Evolutionary conservation across 805 yeast species (phyloP).

Genomic region (Scheffersomyces ergatensis): DNA sequence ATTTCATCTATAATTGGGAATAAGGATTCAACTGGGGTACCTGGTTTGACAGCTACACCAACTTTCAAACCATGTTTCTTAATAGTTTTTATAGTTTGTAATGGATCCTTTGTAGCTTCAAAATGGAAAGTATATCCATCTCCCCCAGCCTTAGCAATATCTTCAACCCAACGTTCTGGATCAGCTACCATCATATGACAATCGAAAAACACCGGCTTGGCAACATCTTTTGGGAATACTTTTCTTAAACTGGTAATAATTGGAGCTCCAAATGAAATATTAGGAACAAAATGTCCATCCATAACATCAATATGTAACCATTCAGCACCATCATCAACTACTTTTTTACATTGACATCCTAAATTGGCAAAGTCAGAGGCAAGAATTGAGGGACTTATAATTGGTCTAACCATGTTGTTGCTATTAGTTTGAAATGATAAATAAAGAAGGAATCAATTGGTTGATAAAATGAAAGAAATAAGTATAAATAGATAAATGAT

Average conservation of each 20-base stretch:
- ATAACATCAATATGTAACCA: slow-evolving; percentile 98
- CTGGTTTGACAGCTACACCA: slow-evolving; percentile 93
- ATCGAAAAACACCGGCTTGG: slow-evolving; percentile 64
- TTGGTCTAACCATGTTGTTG: slow-evolving; percentile 56
- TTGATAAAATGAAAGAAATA: no score
- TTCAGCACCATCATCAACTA: slow-evolving; percentile 80
- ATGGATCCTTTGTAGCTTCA: slow-evolving; percentile 84
- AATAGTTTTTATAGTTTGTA: slow-evolving; percentile 70
- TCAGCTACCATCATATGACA: slow-evolving; percentile 97
- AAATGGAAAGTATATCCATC: slow-evolving; percentile 95
- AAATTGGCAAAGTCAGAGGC: slow-evolving; percentile 90
- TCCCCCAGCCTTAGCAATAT: slow-evolving; percentile 90
- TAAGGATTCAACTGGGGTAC: slow-evolving; percentile 81
- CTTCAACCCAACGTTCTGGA: slow-evolving; percentile 93
- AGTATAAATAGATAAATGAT: no score
- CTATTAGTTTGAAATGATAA: no score
- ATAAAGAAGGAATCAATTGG: no score
- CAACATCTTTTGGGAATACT: slow-evolving; percentile 65
- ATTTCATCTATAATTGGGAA: slow-evolving; percentile 70
- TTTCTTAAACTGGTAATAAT: slow-evolving; percentile 75
- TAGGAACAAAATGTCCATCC: slow-evolving; percentile 99
- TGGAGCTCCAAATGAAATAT: slow-evolving; percentile 92
- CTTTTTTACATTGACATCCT: slow-evolving; percentile 81
- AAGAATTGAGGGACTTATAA: slow-evolving; percentile 91
- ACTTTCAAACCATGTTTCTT: slow-evolving; percentile 83